Conservation (phyloP, 345 rosid species). For the Brassica cretica region DNA sequence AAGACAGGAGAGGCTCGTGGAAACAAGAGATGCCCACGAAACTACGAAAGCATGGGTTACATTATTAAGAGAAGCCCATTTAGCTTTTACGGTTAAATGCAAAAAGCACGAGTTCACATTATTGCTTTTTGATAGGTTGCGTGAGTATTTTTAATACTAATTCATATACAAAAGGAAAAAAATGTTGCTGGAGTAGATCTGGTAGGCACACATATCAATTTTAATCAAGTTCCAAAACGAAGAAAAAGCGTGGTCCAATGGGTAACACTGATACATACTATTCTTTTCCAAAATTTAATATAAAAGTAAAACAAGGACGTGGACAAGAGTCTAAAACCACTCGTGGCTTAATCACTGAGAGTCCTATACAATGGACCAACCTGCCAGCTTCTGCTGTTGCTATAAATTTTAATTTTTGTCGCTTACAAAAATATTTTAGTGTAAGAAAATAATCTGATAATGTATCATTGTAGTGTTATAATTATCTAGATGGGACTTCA, state of each 20-base stretch:
- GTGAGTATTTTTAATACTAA: background rate
- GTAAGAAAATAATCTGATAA: background rate
- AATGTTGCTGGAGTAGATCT: constrained; percentile 7
- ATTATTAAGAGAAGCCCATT: constrained; percentile 6
- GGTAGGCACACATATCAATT: constrained; percentile 23
- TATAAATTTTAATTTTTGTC: background rate
- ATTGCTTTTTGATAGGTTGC: constrained; percentile 18
- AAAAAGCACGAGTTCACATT: background rate
- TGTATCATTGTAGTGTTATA: background rate
- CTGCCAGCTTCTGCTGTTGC: constrained; percentile 32
- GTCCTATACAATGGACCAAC: constrained; percentile 29
- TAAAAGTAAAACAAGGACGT: constrained; percentile 3
- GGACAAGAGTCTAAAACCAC: constrained; percentile 21
- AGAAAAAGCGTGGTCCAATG: constrained; percentile 32
- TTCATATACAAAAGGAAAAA: background rate
- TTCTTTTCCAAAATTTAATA: background rate
- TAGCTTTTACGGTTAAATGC: background rate
- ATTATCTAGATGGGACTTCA: background rate
- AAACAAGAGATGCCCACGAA: background rate
- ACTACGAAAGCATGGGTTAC: background rate
- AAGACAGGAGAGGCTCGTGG: background rate
- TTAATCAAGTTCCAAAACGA: constrained; percentile 6
- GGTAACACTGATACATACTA: background rate
- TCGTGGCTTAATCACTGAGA: constrained; percentile 29
- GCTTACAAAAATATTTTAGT: background rate